Percentiles rank a stretch among this genome's conserved stretches.
Evolutionary conservation across 805 yeast species (phyloP).

Genomic region (Ogataea paradorogensis): DNA sequence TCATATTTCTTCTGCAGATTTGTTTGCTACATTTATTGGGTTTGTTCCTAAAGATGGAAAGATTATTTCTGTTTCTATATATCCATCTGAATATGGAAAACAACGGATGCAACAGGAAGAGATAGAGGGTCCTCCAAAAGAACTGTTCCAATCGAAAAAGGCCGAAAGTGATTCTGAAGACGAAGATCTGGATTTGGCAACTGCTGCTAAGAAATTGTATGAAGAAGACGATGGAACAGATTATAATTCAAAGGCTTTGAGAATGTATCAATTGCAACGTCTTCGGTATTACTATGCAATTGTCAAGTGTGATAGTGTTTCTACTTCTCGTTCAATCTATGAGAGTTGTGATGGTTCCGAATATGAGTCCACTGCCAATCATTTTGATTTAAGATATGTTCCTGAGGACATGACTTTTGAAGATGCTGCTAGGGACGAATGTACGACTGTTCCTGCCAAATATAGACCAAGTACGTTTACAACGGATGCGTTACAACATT

Average conservation of each 20-base stretch:
- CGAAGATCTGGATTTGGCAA: conserved; percentile 43
- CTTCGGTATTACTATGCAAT: conserved; percentile 92
- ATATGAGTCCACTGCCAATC: conserved; percentile 91
- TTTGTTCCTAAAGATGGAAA: conserved; percentile 77
- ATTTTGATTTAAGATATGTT: conserved; percentile 86
- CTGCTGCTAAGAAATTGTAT: conserved; percentile 67
- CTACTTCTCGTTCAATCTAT: conserved; percentile 73
- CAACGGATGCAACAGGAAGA: conserved; percentile 89
- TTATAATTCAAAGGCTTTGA: conserved; percentile 76
- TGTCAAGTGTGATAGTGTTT: conserved; percentile 71
- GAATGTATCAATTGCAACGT: conserved; percentile 90
- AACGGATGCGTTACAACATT: conserved; percentile 94
- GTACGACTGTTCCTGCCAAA: conserved; percentile 67
- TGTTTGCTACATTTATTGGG: conserved; percentile 83
- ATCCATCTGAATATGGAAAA: conserved; percentile 91
- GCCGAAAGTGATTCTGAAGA: conserved; percentile 36
- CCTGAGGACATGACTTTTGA: conserved; percentile 93
- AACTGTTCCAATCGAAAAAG: conserved; percentile 57
- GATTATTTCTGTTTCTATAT: conserved; percentile 66
- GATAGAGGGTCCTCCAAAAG: conserved; percentile 87
- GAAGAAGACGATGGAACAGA: conserved; percentile 82
- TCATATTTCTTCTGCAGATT: conserved; percentile 79
- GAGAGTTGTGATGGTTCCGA: conserved; percentile 92
- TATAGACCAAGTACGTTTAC: conserved; percentile 80
- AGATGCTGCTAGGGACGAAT: conserved; percentile 69